phyloP scores from a whole-genome alignment of 2,329 filamentous ascomycete genomes.

The Colletotrichum chlorophyti region DNA sequence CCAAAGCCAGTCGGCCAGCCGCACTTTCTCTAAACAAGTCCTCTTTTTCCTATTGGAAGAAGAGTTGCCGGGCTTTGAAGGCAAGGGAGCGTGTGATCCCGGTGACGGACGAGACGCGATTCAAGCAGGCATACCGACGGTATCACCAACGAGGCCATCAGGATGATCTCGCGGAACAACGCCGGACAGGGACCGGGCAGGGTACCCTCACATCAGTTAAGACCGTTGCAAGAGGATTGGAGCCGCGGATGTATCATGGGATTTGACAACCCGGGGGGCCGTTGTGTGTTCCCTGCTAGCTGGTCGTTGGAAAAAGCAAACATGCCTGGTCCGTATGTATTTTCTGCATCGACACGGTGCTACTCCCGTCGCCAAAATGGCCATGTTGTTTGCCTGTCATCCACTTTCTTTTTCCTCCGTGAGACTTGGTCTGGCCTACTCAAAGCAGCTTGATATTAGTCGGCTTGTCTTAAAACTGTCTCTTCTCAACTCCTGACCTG shows the following conservation, averaged over 20 bases:
- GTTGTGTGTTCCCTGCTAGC: neutral
- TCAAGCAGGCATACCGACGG: slow-evolving; percentile 5
- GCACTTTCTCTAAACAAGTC: slow-evolving; percentile 3
- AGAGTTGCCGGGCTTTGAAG: neutral
- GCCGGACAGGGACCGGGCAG: slow-evolving; percentile 14
- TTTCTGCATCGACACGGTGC: slow-evolving; percentile 8
- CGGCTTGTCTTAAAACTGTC: slow-evolving; percentile 15
- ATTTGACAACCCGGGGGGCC: slow-evolving; percentile 19
- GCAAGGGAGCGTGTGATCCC: slow-evolving; percentile 8
- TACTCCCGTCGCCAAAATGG: neutral
- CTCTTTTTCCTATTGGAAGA: neutral
- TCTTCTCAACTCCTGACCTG: slow-evolving; percentile 18
- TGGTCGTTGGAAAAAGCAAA: slow-evolving; percentile 8
- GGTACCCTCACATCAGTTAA: slow-evolving; percentile 4
- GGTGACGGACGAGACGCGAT: neutral
- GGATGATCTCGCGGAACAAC: slow-evolving; percentile 18
- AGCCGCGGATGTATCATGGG: neutral
- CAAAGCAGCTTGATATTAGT: slow-evolving; percentile 11
- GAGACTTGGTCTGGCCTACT: neutral
- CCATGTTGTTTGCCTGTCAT: neutral
- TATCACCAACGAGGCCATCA: slow-evolving; percentile 1
- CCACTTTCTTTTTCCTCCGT: slow-evolving; percentile 19
- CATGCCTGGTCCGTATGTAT: slow-evolving; percentile 11
- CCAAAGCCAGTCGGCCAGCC: slow-evolving; percentile 14
- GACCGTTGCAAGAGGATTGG: slow-evolving; percentile 15